Evolutionary conservation across 345 rosid species (phyloP), one percentile per base, ranked within the genome.

Genomic region (Pugionium cornutum): DNA sequence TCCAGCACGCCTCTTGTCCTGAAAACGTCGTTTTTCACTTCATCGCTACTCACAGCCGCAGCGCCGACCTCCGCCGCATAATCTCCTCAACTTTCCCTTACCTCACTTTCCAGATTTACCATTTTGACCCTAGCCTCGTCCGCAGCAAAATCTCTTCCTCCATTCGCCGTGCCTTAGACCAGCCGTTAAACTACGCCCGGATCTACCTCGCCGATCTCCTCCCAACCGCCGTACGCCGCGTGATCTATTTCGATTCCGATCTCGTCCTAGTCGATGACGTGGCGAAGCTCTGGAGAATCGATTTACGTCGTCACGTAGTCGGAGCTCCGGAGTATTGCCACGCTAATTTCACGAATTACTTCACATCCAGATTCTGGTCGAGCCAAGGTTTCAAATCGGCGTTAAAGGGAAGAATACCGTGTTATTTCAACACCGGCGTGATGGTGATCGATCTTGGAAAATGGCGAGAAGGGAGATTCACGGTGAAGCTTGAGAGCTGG

Each of bases 311-410:
- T 2, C 89, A 74, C 60, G 89, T 87, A 0, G 80, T 91, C 9
- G 98, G 95, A 5, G 96, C 98, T 28, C 98, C 98, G 1, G 89
- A 83, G 74, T 85, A 91, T 27, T 91, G 96, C 53, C 91, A 88
- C 76, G 94, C 91, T 0, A 91, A 91, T 36, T 82, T 88, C 78
- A 83, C 94, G 0, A 68, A 76, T 55, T 91, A 91, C 71, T 91
- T 91, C 83, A 83, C 85, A 0, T 45, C 70, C 6, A 69, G 81
- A 52, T 91, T 91, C 75, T 91, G 96, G 97, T 80, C 89, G 10
- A 84, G 78, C 26, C 70, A 80, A 3, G 65, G 28, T 2, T 80
- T 72, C 44, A 73, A 82, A 58, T 75, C 83, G 68, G 58, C 83
- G 30, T 77, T 86, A 33, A 60, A 46, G 34, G 94, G 83, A 36